Conservation (phyloP, 371 early-diverging fungal genomes). For the Batkoa obscura region DNA sequence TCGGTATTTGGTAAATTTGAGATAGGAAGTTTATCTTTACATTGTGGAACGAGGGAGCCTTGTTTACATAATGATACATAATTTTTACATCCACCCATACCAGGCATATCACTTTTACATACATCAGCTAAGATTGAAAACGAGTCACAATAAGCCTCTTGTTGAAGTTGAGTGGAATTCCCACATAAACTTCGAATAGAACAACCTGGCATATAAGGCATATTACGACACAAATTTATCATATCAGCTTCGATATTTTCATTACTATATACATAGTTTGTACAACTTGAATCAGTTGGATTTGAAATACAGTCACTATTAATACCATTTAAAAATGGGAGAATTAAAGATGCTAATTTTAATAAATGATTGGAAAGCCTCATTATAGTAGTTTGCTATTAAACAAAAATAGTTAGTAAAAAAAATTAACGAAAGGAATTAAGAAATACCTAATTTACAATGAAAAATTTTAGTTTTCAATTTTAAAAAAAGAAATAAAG, state of each 20-base stretch:
- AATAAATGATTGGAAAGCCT: no score
- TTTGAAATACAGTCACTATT: not conserved
- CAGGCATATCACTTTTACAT: constrained; percentile 34
- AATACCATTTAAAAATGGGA: no score
- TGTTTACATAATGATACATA: constrained; percentile 7
- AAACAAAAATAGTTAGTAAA: no score
- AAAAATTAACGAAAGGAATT: no score
- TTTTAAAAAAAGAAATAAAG: no score
- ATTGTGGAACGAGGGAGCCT: constrained; percentile 16
- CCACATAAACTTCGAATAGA: constrained; percentile 18
- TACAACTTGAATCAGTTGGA: constrained; percentile 21
- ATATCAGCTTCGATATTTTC: constrained; percentile 15
- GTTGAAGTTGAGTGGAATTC: constrained; percentile 8
- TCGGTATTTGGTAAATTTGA: constrained; percentile 25
- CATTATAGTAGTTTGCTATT: no score
- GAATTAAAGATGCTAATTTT: no score
- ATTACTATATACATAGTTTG: constrained; percentile 15
- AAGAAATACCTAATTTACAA: no score
- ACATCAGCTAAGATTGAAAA: constrained; percentile 31
- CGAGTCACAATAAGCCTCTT: constrained; percentile 23
- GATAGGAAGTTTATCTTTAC: constrained; percentile 18
- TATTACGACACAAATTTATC: constrained; percentile 20
- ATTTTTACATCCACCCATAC: constrained; percentile 22
- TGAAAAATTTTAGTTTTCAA: no score
- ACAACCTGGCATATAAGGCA: constrained; percentile 35